phyloP scores from a whole-genome alignment of 1,139 yeast genomes.

The Debaryomyces udenii region DNA sequence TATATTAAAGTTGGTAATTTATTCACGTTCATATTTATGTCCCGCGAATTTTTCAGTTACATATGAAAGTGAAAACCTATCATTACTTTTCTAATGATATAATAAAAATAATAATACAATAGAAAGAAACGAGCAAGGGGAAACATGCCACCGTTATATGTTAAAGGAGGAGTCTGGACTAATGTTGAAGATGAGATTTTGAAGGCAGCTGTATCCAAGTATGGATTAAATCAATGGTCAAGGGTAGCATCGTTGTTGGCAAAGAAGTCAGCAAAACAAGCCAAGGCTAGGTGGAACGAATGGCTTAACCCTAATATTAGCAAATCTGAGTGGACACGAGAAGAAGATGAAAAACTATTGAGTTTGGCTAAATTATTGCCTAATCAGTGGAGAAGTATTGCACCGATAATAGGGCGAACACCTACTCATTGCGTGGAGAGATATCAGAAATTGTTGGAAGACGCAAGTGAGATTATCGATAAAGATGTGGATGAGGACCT shows the following conservation, averaged over 20 bases:
- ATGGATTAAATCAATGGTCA: conserved; percentile 94
- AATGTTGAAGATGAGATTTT: conserved; percentile 88
- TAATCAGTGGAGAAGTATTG: conserved; percentile 92
- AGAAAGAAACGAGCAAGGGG: neutral
- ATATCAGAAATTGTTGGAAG: conserved; percentile 75
- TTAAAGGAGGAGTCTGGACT: conserved; percentile 91
- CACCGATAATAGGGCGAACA: conserved; percentile 79
- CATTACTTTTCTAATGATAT: neutral
- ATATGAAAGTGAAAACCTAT: neutral
- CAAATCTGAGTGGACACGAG: conserved; percentile 68
- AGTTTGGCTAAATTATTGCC: conserved; percentile 73
- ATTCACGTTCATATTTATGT: neutral
- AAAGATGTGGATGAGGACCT: conserved; percentile 38
- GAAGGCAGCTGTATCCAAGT: conserved; percentile 88
- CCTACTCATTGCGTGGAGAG: conserved; percentile 90
- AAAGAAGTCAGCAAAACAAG: conserved; percentile 87
- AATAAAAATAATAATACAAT: neutral
- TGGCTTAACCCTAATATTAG: conserved; percentile 77
- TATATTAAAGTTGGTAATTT: neutral
- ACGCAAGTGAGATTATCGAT: conserved; percentile 35
- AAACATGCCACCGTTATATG: conserved; percentile 56
- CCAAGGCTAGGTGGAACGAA: conserved; percentile 91
- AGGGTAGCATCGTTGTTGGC: conserved; percentile 86
- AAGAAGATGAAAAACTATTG: conserved; percentile 76
- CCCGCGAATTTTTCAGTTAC: conserved; percentile 9